These are phyloP conservation scores for Osmanthus fragrans DNA, from an alignment of 257 asterid genomes.

Conservation along the genomic window DNA sequence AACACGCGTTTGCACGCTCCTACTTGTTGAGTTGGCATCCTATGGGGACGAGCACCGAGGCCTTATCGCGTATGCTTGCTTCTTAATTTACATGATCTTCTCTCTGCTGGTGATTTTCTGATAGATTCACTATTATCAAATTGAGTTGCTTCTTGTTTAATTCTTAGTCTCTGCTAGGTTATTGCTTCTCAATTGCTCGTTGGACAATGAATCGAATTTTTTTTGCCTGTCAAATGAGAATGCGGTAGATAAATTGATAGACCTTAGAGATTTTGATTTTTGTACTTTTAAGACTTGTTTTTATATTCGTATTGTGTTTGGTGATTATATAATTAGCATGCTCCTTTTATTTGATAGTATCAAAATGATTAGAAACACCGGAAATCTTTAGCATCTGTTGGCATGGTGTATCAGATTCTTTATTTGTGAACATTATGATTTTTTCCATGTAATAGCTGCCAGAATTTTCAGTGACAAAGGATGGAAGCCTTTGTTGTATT, in stretches of 20 bases:
- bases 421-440: neutral
- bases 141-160: neutral
- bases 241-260: neutral
- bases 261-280: too few species aligned
- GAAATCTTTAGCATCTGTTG: too few species aligned
- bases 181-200: too few species aligned
- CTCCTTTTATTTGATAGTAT: neutral
- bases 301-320: neutral
- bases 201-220: neutral
- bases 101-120: slow-evolving; percentile 80
- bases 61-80: slow-evolving; percentile 77
- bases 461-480: neutral
- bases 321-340: neutral
- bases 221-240: neutral
- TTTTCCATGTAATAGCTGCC: neutral
- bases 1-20: slow-evolving; percentile 79
- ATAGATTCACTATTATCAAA: slow-evolving; percentile 3
- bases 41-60: slow-evolving; percentile 88
- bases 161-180: neutral
- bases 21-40: slow-evolving; percentile 85
- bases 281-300: neutral
- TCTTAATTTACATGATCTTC: slow-evolving; percentile 80
- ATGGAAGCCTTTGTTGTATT: neutral
- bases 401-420: too few species aligned
- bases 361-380: too few species aligned